Percentiles rank a stretch among this genome's conserved stretches.
These are phyloP conservation scores for Papiliotrema fonsecae DNA, from an alignment of 1,284 basidiomycete species.

Conservation along the genomic window DNA sequence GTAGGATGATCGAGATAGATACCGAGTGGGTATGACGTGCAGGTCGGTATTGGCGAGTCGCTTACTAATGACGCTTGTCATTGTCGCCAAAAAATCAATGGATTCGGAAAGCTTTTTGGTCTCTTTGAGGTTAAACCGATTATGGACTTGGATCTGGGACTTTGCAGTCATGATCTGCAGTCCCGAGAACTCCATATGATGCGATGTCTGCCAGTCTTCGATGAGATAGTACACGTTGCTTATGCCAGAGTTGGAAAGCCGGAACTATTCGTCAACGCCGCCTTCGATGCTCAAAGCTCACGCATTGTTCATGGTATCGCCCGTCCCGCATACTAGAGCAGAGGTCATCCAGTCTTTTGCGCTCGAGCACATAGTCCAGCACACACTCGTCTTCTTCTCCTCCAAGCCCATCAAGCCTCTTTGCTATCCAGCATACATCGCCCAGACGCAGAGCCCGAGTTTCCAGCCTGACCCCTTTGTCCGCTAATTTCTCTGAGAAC, in stretches of 20 bases:
- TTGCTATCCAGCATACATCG: constrained; percentile 57
- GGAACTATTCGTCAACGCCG: constrained; percentile 44
- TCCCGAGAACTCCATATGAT: constrained; percentile 35
- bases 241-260: constrained; percentile 51
- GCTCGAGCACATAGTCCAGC: constrained; percentile 55
- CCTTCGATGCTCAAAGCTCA: constrained; percentile 21
- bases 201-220: constrained; percentile 52
- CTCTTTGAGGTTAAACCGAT: constrained; percentile 55
- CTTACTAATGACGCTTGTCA: constrained; percentile 50
- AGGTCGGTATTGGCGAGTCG: constrained; percentile 43
- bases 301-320: constrained; percentile 56
- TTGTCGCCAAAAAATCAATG: constrained; percentile 51
- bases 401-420: constrained; percentile 36
- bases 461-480: constrained; percentile 50
- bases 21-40: constrained; percentile 49
- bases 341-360: constrained; percentile 56
- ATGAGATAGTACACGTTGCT: constrained; percentile 55
- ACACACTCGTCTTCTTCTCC: constrained; percentile 51
- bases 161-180: constrained; percentile 47
- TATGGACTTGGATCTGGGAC: constrained; percentile 55
- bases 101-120: constrained; percentile 52
- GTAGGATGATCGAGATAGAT: constrained; percentile 37
- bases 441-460: constrained; percentile 53
- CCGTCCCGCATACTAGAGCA: constrained; percentile 53
- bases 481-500: constrained; percentile 38